Base-by-base conservation (phyloP, 352 stramenopile species). In the Phytophthora brassicae region DNA sequence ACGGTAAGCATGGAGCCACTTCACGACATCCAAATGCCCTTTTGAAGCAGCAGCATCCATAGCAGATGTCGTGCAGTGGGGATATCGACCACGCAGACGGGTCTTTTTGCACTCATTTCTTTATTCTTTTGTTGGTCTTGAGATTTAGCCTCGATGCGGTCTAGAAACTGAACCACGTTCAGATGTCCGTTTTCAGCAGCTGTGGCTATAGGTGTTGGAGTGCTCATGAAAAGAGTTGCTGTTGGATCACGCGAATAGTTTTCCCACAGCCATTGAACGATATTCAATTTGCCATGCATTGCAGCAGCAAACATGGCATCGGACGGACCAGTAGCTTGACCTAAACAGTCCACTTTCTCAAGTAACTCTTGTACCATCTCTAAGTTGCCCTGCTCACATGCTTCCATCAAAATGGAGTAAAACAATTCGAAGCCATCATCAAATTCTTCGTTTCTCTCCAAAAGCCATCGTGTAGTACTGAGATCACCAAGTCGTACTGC, bases 1-100 rank as follows among this genome's bases (percentile, higher is more conserved):
- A 13, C 57, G 57, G 19, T 65, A 17, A 1, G n/a, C 28, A 26
- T 65, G 57, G 12, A 65, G 29, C n/a, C n/a, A 53, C 28, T 51
- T 51, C 24, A 51, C 44, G 33, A 65, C 6, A 0, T 13, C n/a
- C 26, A 53, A 41, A 41, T 41, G 45, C 16, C 24, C 28, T 26
- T 53, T 41, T 28, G n/a, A 6, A 39, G 45, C 45, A 2, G 28
- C 44, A 51, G 23, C 26, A 22, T 53, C 28, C 45, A 53, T 53
- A 3, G 45, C 24, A 17, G 5, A 13, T 9, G 41, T 13, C n/a
- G 43, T 55, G 36, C 54, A 62, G n/a, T 13, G 22, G 24, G 33
- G 31, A 14, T 42, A 48, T 13, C n/a, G 46, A 1, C 36, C 44
- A 6, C 19, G 3, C 0, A 36, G 23, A 33, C 36, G 23, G 26